Evolutionary conservation across 2,329 filamentous ascomycete species (phyloP), one percentile per base, ranked within the genome.

Genomic region (Byssothecium circinans): DNA sequence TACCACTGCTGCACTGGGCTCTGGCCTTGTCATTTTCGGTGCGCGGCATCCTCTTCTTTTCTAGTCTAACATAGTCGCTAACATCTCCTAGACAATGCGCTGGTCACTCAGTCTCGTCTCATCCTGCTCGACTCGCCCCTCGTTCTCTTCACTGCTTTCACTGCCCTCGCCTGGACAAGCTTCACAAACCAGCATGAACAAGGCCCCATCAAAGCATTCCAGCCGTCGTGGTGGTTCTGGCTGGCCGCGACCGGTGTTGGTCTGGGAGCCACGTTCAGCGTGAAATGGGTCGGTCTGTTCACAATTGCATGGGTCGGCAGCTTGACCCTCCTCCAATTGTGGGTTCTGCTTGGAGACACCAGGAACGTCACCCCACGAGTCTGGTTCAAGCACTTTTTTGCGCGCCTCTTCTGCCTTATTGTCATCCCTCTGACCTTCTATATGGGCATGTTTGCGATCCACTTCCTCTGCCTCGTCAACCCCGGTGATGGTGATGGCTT

Each of bases 241-340:
- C 81, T 99, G 45, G 80, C 81, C 47, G 84, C 89, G 68, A 95
- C 89, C 36, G 94, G 94, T 61, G 76, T 99, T 35, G 88, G 87
- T 30, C 79, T 99, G 41, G 94, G 94, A 53, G 86, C 92, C 41
- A 97, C 94, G 7, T 83, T 86, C 53, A 97, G 92, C 75, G 91
- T 97, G 65, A 99, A 99, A 78, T 99, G 94, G 94, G 94, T 99
- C 66, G 94, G 94, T 41, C 80, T 99, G 43, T 97, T 99, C 78
- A 99, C 94, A 54, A 96, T 96, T 71, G 94, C 92, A 40, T 99
- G 94, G 94, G 90, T 99, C 58, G 94, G 94, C 53, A 84, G 81
- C 72, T 82, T 99, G 74, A 99, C 94, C 30, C 73, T 92, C 36
- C 71, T 99, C 37, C 94, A 99, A 77, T 82, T 99, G 49, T 99